Evolutionary conservation across 768 basidiomycete species (phyloP).

Genomic region (Serendipita indica): DNA sequence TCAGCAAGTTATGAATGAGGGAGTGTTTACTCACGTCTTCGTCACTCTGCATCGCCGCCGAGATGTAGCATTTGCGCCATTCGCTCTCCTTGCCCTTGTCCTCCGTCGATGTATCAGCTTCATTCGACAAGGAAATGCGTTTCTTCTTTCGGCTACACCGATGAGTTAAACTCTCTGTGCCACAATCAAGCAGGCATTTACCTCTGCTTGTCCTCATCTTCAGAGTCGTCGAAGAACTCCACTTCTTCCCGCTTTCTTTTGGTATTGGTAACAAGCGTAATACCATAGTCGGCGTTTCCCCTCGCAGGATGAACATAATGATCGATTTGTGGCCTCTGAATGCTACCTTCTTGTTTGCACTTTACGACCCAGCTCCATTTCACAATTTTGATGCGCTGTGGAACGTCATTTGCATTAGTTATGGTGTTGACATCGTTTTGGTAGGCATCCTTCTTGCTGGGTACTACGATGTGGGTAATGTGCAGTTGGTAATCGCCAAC

Average conservation of each 20-base stretch:
- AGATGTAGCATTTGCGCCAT: neutral
- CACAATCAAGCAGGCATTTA: neutral
- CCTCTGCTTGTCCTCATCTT: neutral
- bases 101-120: neutral
- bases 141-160: neutral
- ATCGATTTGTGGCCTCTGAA: neutral
- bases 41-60: neutral
- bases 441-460: neutral
- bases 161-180: neutral
- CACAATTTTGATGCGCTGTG: neutral
- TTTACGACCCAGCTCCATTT: neutral
- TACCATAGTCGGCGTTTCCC: neutral
- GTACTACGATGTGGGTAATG: constrained; percentile 54
- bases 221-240: neutral
- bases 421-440: neutral
- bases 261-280: neutral
- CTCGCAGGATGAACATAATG: neutral
- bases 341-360: neutral
- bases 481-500: constrained; percentile 36
- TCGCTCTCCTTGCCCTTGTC: neutral
- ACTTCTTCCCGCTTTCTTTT: neutral
- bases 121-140: too few relatives aligned
- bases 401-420: neutral
- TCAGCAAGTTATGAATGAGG: neutral
- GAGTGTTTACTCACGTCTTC: neutral